Base-by-base conservation (phyloP, 768 basidiomycete species). In the Podaxis mareebaensis region DNA sequence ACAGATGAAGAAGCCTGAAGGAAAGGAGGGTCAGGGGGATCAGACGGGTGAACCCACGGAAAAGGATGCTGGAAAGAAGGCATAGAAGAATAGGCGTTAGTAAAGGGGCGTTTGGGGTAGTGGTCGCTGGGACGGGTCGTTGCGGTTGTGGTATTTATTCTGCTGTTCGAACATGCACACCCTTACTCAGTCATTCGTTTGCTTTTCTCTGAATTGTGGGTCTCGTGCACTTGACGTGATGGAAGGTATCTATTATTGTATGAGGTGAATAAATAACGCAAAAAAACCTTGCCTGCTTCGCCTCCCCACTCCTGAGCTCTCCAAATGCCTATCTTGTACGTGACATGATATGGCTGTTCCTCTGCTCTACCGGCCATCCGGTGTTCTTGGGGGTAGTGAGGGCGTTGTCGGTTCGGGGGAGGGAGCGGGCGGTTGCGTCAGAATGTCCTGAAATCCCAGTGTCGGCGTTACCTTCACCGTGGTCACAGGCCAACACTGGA, bases 1-100 rank as follows among this genome's bases (percentile, higher is more conserved):
- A 28, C 74, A 71, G 58, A 51, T 72, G 22, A 52, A 59, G 48
- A 60, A 52, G 5, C 62, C 65, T n/a, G 61, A 57, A 49, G 33
- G 15, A 39, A 33, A 62, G 28, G 17, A 20, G 17, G 40, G 22
- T 33, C 28, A 4, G 20, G 20, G 12, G 10, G 49, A 24, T 11
- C 22, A 24, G 49, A 22, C 20, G 10, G 49, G 7, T 51, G 22
- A 48, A n/a, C 24, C 44, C 11, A 11, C 20, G 38, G 12, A 46
- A 28, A 33, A 63, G 33, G 61, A 51, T 51, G 28, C 55, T 13
- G 12, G 22, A 4, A 56, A 63, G 61, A 62, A 55, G 61, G 48
- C 26, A 17, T 63, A 63, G 48, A 26, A 8, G 52, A 20, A 44
- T 52, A 39, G 5, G 44, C 11, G 4, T 11, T 36, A 30, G 58